Conservation (phyloP, 2,329 filamentous ascomycete species). For the Fusarium sp. region DNA sequence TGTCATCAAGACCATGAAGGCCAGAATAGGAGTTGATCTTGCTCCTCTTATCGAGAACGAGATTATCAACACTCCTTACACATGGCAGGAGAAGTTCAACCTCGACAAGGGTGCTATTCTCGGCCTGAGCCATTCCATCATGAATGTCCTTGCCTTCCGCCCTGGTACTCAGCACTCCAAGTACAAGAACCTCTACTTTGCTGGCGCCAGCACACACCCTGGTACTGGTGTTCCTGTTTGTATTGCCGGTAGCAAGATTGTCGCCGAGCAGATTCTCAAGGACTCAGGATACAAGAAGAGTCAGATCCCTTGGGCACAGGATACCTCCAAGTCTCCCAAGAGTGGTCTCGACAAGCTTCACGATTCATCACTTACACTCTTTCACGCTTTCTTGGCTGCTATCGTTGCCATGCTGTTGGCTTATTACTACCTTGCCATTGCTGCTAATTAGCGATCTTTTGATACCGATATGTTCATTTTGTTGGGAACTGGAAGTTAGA, state of each 20-base stretch:
- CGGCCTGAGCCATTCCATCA: conserved; percentile 77
- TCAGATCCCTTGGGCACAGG: conserved; percentile 26
- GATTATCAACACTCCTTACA: conserved; percentile 71
- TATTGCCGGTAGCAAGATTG: conserved; percentile 74
- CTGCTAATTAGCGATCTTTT: conserved; percentile 6
- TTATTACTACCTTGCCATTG: conserved; percentile 23
- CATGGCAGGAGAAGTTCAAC: conserved; percentile 76
- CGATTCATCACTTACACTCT: conserved; percentile 19
- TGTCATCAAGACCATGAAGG: conserved; percentile 69
- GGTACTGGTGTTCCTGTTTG: conserved; percentile 81
- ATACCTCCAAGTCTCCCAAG: neutral
- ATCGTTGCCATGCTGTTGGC: conserved; percentile 18
- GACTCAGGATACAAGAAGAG: conserved; percentile 1
- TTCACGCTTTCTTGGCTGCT: conserved; percentile 23
- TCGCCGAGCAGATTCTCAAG: conserved; percentile 56
- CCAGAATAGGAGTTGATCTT: conserved; percentile 68
- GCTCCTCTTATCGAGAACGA: conserved; percentile 66
- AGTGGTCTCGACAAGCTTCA: conserved; percentile 26
- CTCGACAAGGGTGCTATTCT: conserved; percentile 80
- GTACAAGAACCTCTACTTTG: conserved; percentile 71
- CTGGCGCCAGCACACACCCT: conserved; percentile 79
- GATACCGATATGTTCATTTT: neutral
- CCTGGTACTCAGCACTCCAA: conserved; percentile 66
- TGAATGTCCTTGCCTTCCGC: conserved; percentile 76
- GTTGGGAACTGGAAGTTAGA: neutral